Percentiles rank a stretch among this genome's conserved stretches.
Conservation (phyloP, 768 basidiomycete genomes). For the Pleurotus pulmonarius region DNA sequence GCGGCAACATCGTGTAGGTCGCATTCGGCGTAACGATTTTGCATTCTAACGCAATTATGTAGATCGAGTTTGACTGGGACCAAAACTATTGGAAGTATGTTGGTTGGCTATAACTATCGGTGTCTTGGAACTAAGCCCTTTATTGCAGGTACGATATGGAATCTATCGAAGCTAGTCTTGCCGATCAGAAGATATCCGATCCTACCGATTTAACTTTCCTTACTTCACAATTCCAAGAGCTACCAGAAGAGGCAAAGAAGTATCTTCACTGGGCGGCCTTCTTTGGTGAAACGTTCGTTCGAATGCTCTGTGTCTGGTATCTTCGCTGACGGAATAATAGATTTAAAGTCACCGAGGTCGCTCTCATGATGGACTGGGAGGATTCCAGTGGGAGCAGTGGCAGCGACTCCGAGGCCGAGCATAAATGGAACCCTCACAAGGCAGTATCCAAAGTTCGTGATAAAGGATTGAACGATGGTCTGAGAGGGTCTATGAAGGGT, state of each 20-base stretch:
- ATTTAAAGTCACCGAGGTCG: constrained; percentile 72
- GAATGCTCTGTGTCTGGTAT: too few species aligned
- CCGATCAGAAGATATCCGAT: constrained; percentile 50
- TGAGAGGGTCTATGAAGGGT: constrained; percentile 62
- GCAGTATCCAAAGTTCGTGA: constrained; percentile 46
- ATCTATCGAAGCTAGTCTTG: constrained; percentile 51
- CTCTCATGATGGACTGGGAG: constrained; percentile 72
- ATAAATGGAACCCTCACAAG: constrained; percentile 50
- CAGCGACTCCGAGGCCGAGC: constrained; percentile 48
- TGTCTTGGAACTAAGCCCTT: background rate
- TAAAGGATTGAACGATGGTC: constrained; percentile 28
- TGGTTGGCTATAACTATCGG: constrained; percentile 7
- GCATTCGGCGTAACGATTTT: background rate
- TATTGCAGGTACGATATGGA: constrained; percentile 47
- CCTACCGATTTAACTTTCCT: constrained; percentile 64
- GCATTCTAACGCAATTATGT: background rate
- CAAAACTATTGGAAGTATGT: constrained; percentile 63
- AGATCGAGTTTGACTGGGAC: constrained; percentile 68
- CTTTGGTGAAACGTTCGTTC: constrained; percentile 64
- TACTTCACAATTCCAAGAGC: constrained; percentile 51
- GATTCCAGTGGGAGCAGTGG: constrained; percentile 50
- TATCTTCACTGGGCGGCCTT: constrained; percentile 71
- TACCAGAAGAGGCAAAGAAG: constrained; percentile 61
- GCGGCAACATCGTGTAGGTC: constrained; percentile 55
- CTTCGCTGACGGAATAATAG: constrained; percentile 25